Percentiles rank a stretch among this genome's conserved stretches.
Conservation (phyloP, 768 basidiomycete species). For the Serendipita sp. region DNA sequence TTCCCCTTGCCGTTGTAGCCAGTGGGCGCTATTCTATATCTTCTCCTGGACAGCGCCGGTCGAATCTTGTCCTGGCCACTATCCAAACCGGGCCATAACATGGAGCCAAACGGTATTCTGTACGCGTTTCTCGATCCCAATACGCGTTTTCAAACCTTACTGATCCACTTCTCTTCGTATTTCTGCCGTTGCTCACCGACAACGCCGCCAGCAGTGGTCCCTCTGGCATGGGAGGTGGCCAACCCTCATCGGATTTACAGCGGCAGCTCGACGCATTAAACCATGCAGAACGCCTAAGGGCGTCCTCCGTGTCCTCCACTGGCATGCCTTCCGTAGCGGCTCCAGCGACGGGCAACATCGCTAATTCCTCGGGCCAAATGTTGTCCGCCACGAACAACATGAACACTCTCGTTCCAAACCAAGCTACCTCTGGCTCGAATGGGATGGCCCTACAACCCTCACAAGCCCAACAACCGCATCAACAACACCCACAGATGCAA, state of each 20-base stretch:
- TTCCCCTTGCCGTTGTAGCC: too few species aligned
- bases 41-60: too few species aligned
- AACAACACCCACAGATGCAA: neutral
- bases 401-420: neutral
- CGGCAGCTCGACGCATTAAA: constrained; percentile 5
- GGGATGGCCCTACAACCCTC: neutral
- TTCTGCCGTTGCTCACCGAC: neutral
- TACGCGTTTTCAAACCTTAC: neutral
- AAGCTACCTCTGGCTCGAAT: neutral
- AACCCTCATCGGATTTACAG: neutral
- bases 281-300: constrained; percentile 1
- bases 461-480: neutral
- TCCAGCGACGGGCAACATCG: neutral
- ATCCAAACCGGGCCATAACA: neutral
- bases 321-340: neutral
- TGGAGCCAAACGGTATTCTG: neutral
- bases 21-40: too few species aligned
- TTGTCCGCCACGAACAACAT: neutral
- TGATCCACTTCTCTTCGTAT: neutral
- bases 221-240: neutral
- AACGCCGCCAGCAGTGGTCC: neutral
- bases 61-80: too few species aligned
- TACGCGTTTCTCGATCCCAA: neutral
- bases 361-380: neutral
- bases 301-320: neutral